Conservation (phyloP, 768 basidiomycete species). For the Termitomyces titanicus region DNA sequence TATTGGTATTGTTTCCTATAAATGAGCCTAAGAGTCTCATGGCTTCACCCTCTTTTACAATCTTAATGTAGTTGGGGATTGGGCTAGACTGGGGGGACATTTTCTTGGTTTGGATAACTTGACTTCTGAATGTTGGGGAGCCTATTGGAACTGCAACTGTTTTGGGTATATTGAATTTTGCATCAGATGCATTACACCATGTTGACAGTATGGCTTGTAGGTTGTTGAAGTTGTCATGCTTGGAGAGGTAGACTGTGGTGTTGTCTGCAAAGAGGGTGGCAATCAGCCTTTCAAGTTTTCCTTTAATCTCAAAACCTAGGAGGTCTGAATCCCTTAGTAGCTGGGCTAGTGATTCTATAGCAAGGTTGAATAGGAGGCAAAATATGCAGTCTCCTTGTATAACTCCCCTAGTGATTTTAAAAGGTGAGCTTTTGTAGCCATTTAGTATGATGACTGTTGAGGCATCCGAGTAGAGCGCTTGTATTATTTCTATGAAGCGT, state of each 20-base stretch:
- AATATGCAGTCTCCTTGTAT: constrained; percentile 34
- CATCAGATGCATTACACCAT: constrained; percentile 37
- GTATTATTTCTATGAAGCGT: constrained; percentile 11
- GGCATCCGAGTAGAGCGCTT: constrained; percentile 11
- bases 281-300: constrained; percentile 16
- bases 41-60: no score
- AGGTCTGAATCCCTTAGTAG: constrained; percentile 24
- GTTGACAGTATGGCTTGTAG: constrained; percentile 22
- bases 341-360: constrained; percentile 17
- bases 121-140: neutral
- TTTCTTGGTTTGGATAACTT: neutral
- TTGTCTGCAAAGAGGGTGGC: constrained; percentile 38
- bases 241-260: constrained; percentile 31
- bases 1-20: no score
- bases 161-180: constrained; percentile 38
- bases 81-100: neutral
- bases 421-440: constrained; percentile 13
- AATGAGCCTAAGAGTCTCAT: no score
- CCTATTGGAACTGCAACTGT: constrained; percentile 37
- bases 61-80: no score
- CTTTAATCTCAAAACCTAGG: constrained; percentile 20
- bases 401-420: constrained; percentile 6
- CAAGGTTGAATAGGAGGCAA: constrained; percentile 34
- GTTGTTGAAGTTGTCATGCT: constrained; percentile 20
- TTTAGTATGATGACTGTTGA: constrained; percentile 13